Conservation (phyloP, 2,329 filamentous ascomycete genomes). For the Zymoseptoria passerinii region DNA sequence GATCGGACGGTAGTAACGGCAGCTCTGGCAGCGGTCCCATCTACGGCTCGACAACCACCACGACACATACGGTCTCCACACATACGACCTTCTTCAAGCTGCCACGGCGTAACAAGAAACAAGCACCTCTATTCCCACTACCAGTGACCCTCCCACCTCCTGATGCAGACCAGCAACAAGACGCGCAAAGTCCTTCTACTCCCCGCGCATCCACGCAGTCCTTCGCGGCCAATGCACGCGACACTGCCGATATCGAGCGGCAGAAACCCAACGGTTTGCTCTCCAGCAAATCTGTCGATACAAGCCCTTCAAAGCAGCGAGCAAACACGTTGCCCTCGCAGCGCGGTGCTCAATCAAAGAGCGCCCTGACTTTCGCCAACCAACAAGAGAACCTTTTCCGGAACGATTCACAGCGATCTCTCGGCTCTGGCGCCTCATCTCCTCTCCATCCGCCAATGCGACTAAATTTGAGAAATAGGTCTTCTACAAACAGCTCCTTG, state of each 20-base stretch:
- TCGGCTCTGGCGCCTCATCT: slow-evolving; percentile 55
- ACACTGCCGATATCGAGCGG: slow-evolving; percentile 15
- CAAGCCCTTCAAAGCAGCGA: slow-evolving; percentile 19
- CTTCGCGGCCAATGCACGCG: slow-evolving; percentile 13
- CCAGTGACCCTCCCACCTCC: slow-evolving; percentile 59
- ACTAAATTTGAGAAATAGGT: slow-evolving; percentile 61
- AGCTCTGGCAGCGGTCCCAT: slow-evolving; percentile 50
- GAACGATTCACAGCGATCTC: slow-evolving; percentile 55
- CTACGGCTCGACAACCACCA: slow-evolving; percentile 49
- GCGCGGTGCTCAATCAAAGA: slow-evolving; percentile 35
- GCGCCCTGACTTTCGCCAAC: slow-evolving; percentile 39
- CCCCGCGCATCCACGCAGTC: slow-evolving; percentile 31
- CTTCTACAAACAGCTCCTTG: slow-evolving; percentile 82
- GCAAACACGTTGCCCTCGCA: slow-evolving; percentile 16
- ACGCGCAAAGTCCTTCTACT: slow-evolving; percentile 29
- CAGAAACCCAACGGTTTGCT: slow-evolving; percentile 7
- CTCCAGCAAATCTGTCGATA: slow-evolving; percentile 23
- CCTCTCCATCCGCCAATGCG: slow-evolving; percentile 49
- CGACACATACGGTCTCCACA: slow-evolving; percentile 54
- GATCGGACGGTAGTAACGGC: slow-evolving; percentile 63
- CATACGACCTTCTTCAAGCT: slow-evolving; percentile 70
- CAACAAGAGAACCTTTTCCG: slow-evolving; percentile 45
- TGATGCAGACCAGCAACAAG: slow-evolving; percentile 38
- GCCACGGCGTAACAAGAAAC: slow-evolving; percentile 65
- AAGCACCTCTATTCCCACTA: slow-evolving; percentile 77